Conservation (phyloP, 140 eudicot genomes). For the Eryngium alpinum region DNA sequence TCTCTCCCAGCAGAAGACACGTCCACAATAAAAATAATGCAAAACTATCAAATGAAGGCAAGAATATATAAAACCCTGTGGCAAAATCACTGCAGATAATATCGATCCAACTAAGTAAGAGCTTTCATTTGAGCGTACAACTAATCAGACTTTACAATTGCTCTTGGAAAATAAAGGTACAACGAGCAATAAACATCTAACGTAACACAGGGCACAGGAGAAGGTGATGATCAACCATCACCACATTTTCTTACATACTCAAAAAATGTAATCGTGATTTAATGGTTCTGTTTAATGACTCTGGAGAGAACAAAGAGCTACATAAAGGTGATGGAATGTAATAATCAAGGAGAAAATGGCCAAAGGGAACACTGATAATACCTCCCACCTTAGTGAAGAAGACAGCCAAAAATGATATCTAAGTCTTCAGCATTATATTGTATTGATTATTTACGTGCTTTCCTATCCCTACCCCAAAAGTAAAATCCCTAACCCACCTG, state of each 20-base stretch:
- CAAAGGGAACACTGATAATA: neutral
- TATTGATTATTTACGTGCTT: no score
- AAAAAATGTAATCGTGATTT: neutral
- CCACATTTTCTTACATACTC: neutral
- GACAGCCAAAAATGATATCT: neutral
- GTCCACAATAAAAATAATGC: neutral
- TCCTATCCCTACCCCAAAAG: no score
- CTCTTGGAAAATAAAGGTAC: neutral
- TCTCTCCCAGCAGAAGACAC: neutral
- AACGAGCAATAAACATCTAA: neutral
- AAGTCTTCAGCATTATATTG: no score
- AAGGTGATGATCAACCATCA: neutral
- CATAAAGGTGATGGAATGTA: neutral
- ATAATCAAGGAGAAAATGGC: neutral
- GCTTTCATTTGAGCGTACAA: neutral
- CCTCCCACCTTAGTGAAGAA: neutral
- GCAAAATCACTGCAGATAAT: neutral
- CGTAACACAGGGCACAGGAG: neutral
- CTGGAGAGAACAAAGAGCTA: neutral
- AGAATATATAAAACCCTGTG: neutral
- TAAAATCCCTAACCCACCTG: neutral
- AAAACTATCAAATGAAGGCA: neutral
- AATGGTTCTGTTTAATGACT: no score
- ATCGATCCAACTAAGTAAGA: neutral
- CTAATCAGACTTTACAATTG: neutral